Percentiles rank a stretch among this genome's conserved stretches.
Conservation (phyloP, 306 rosid species). For the Vigna hirtella region DNA sequence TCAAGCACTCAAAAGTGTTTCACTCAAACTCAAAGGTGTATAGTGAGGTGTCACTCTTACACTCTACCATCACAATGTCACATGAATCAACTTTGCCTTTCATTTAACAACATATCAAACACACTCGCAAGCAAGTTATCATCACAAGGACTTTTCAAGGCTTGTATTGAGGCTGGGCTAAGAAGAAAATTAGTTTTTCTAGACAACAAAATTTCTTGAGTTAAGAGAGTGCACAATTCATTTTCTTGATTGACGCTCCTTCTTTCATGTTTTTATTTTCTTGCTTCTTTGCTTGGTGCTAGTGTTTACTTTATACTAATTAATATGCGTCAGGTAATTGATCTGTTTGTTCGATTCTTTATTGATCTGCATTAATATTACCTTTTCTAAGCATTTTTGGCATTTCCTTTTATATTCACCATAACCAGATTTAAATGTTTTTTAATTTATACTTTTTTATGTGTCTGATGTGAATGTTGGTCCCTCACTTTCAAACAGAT, state of each 20-base stretch:
- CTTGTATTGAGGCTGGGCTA: too few species aligned
- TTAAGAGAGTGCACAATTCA: too few species aligned
- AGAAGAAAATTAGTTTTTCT: too few species aligned
- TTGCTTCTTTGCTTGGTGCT: neutral
- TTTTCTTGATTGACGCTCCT: neutral
- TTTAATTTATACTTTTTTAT: constrained; percentile 15
- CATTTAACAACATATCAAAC: too few species aligned
- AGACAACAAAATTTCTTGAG: too few species aligned
- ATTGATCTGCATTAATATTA: neutral
- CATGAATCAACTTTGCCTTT: too few species aligned
- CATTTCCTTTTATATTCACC: constrained; percentile 38
- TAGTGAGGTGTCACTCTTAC: too few species aligned
- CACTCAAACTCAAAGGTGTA: too few species aligned
- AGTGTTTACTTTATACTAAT: neutral
- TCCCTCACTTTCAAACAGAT: constrained; percentile 42
- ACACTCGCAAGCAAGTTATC: too few species aligned
- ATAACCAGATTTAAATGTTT: constrained; percentile 26
- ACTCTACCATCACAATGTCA: too few species aligned
- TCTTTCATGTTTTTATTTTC: neutral
- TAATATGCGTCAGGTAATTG: constrained; percentile 11
- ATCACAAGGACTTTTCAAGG: too few species aligned
- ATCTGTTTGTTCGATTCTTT: constrained; percentile 27
- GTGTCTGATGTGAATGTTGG: constrained; percentile 26
- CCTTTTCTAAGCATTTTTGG: neutral
- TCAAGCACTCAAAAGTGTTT: too few species aligned